Percentiles rank a stretch among this genome's conserved stretches.
phyloP scores from a whole-genome alignment of 2,329 filamentous ascomycete genomes.

The Verticillium dahliae region DNA sequence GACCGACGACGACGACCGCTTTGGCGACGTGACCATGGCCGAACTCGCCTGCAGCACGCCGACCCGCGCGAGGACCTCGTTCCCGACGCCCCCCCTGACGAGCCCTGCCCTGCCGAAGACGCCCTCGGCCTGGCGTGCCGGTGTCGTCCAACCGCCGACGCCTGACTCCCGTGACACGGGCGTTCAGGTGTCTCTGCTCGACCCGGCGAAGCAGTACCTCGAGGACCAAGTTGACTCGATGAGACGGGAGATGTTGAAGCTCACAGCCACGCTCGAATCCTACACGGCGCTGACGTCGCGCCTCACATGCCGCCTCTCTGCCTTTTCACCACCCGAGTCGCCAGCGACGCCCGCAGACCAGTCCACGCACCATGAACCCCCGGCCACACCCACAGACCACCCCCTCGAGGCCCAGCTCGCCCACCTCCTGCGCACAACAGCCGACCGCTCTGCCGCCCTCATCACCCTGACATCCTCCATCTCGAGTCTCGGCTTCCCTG shows the following conservation, averaged over 20 bases:
- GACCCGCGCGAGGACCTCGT: conserved; percentile 34
- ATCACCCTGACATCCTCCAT: conserved; percentile 38
- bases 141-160: conserved; percentile 2
- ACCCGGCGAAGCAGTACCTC: conserved; percentile 33
- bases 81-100: conserved; percentile 49
- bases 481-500: conserved; percentile 42
- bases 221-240: conserved; percentile 42
- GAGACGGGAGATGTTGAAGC: conserved; percentile 39
- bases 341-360: conserved; percentile 5
- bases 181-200: conserved; percentile 32
- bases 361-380: too few species aligned
- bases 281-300: conserved; percentile 35
- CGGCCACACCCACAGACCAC: conserved; percentile 12
- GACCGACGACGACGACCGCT: conserved; percentile 28
- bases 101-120: conserved; percentile 30
- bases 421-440: conserved; percentile 35
- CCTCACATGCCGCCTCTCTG: conserved; percentile 27
- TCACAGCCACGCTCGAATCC: conserved; percentile 38
- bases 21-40: conserved; percentile 44
- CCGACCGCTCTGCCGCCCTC: conserved; percentile 42
- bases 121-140: conserved; percentile 10
- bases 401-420: conserved; percentile 36
- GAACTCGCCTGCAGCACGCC: conserved; percentile 48
- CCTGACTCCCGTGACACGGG: conserved; percentile 26
- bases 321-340: conserved; percentile 15